Percentiles rank a stretch among this genome's conserved stretches.
These are phyloP conservation scores for Porodaedalea pini DNA, from an alignment of 1,284 basidiomycete species.

Conservation along the genomic window DNA sequence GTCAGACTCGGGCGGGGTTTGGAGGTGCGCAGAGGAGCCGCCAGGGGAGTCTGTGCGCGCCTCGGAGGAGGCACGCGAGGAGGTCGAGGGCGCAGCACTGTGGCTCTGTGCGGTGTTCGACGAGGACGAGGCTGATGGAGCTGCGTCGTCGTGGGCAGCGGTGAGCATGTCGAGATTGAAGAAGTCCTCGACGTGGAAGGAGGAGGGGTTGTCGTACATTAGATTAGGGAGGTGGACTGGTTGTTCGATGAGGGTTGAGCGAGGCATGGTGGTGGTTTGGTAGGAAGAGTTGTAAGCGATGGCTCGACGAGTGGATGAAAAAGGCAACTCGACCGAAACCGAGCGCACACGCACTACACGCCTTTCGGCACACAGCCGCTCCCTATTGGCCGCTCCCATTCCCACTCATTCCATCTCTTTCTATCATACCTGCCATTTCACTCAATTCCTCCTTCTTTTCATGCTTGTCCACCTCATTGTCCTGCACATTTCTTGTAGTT, in stretches of 20 bases:
- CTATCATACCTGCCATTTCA: background rate
- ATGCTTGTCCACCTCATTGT: no score
- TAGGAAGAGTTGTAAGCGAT: background rate
- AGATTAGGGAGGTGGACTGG: slow-evolving; percentile 3
- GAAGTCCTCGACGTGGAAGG: slow-evolving; percentile 41
- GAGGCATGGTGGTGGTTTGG: slow-evolving; percentile 18
- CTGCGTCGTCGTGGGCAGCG: slow-evolving; percentile 25
- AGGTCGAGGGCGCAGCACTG: slow-evolving; percentile 28
- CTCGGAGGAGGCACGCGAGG: slow-evolving; percentile 33
- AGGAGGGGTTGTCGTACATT: slow-evolving; percentile 4
- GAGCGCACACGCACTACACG: slow-evolving; percentile 5
- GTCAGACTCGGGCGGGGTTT: slow-evolving; percentile 30
- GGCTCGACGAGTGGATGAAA: background rate
- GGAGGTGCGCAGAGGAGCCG: slow-evolving; percentile 28
- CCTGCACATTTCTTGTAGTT: background rate
- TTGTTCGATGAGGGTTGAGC: slow-evolving; percentile 18
- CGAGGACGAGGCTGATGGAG: slow-evolving; percentile 23
- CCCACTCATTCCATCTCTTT: slow-evolving; percentile 2
- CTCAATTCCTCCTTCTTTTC: background rate
- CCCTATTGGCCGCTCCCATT: background rate
- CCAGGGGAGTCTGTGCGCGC: slow-evolving; percentile 31
- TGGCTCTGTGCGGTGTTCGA: slow-evolving; percentile 17
- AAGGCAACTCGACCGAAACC: background rate
- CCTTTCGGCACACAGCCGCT: background rate
- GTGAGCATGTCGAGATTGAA: slow-evolving; percentile 46